Evolutionary conservation across 2,329 filamentous ascomycete species (phyloP).

Genomic region (Botrytis fabae): DNA sequence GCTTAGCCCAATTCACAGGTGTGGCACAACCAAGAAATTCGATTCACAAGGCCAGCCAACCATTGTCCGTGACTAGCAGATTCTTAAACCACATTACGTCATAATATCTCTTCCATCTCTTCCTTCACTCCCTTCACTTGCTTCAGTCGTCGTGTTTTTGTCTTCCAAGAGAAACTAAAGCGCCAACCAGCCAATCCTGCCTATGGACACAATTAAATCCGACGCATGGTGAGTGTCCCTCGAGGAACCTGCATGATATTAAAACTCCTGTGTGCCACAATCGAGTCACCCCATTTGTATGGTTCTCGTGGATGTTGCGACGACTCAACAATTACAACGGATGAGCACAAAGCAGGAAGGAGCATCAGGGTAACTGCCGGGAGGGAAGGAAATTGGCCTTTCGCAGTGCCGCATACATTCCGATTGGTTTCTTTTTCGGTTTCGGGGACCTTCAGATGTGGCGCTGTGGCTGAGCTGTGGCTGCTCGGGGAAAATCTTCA

Average conservation of each 20-base stretch:
- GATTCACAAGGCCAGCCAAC: background rate
- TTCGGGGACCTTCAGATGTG: background rate
- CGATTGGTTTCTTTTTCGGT: background rate
- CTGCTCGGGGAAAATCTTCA: background rate
- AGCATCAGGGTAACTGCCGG: background rate
- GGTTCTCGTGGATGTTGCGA: background rate
- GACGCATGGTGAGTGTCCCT: background rate
- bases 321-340: background rate
- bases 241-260: background rate
- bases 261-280: background rate
- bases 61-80: background rate
- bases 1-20: background rate
- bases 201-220: background rate
- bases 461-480: conserved; percentile 2
- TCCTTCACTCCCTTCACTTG: background rate
- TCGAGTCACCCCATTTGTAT: background rate
- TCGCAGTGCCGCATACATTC: background rate
- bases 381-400: background rate
- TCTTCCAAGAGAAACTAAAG: background rate
- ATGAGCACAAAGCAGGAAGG: background rate
- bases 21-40: conserved; percentile 12
- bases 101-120: background rate
- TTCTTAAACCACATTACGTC: background rate
- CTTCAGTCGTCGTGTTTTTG: background rate
- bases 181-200: background rate